Conservation (phyloP, 495 filamentous ascomycete species). For the Trichoderma gamsii region DNA sequence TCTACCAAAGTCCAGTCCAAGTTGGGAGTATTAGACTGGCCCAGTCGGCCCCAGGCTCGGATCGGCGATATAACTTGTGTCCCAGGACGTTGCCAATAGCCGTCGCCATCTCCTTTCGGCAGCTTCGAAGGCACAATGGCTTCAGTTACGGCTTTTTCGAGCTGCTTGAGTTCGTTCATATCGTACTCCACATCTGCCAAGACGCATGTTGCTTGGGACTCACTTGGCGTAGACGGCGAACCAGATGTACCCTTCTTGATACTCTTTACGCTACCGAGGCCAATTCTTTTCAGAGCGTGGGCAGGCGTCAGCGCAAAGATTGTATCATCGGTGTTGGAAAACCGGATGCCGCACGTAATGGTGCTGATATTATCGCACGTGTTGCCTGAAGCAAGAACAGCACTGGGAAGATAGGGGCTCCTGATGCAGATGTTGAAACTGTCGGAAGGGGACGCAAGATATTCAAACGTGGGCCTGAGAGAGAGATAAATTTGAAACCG, state of each 20-base stretch:
- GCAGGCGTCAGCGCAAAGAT: background rate
- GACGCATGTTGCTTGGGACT: background rate
- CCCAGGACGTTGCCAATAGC: background rate
- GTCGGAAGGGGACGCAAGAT: background rate
- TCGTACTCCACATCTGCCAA: background rate
- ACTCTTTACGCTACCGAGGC: background rate
- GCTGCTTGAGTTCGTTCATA: background rate
- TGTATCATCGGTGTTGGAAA: background rate
- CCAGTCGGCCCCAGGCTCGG: background rate
- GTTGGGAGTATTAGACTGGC: background rate
- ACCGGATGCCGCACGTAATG: background rate
- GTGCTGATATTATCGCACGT: background rate
- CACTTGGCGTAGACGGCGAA: no score
- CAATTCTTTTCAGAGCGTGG: background rate
- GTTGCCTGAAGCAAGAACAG: background rate
- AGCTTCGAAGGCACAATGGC: no score
- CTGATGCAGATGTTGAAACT: background rate
- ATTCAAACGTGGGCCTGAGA: background rate
- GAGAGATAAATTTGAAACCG: background rate
- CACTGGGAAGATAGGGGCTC: background rate
- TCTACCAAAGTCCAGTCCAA: background rate
- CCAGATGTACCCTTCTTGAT: background rate
- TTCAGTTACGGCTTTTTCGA: no score
- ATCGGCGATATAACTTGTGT: background rate
- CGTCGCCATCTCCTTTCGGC: background rate